Percentiles rank a stretch among this genome's conserved stretches.
These are phyloP conservation scores for Cyanophora paradoxa DNA, from an alignment of 78 protist species.

Conservation along the genomic window DNA sequence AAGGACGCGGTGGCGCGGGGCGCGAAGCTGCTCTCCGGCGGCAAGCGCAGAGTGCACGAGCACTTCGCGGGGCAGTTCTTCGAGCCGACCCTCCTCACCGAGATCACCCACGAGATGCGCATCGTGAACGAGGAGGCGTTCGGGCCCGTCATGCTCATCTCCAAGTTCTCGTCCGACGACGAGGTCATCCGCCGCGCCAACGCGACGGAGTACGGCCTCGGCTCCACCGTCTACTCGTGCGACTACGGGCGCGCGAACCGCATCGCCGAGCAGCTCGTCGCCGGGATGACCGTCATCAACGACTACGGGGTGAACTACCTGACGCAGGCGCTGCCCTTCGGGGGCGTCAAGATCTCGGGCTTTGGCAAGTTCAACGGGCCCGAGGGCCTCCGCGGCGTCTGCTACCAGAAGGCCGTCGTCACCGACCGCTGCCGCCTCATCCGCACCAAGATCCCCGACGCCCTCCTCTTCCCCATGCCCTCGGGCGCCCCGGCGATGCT, in stretches of 20 bases:
- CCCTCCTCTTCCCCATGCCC: too few species aligned
- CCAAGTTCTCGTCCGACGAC: background rate
- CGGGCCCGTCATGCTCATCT: constrained; percentile 43
- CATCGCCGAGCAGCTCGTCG: background rate
- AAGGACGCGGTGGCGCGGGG: background rate
- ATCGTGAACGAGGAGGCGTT: constrained; percentile 65
- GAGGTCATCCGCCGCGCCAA: background rate
- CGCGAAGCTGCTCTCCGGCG: background rate
- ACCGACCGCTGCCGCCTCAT: too few species aligned
- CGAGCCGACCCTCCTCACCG: constrained; percentile 49
- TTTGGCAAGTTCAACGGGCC: background rate
- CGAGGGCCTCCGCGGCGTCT: constrained; percentile 8
- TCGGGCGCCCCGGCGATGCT: too few species aligned
- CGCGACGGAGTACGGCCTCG: background rate
- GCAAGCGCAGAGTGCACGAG: background rate
- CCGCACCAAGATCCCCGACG: too few species aligned
- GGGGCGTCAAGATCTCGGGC: constrained; percentile 4
- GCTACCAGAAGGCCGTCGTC: background rate
- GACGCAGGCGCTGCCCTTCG: constrained; percentile 6
- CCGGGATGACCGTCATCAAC: background rate
- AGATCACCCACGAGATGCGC: constrained; percentile 23
- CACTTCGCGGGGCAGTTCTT: constrained; percentile 45
- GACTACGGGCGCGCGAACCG: background rate
- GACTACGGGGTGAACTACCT: background rate
- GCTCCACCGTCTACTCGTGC: background rate